These are phyloP conservation scores for Sarocladium strictum DNA, from an alignment of 2,329 filamentous ascomycete species.

Conservation along the genomic window DNA sequence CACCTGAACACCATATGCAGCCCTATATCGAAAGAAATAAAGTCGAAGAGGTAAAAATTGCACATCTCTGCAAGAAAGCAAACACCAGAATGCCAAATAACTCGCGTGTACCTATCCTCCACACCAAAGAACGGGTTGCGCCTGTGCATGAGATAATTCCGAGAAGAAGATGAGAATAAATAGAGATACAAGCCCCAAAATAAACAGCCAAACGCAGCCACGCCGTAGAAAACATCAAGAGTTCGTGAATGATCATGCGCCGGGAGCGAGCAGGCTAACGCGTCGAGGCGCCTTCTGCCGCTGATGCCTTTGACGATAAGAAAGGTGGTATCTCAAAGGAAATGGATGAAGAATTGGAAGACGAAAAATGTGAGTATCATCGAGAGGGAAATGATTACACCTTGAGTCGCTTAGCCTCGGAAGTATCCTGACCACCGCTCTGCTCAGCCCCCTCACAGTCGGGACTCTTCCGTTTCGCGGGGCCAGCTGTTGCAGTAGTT, in stretches of 20 bases:
- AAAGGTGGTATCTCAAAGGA: constrained; percentile 9
- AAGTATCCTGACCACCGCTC: constrained; percentile 34
- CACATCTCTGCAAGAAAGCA: too few species aligned
- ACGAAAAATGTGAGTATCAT: not conserved
- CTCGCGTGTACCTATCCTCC: too few species aligned
- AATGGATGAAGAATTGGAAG: not conserved
- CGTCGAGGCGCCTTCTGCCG: not conserved
- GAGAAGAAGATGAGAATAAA: not conserved
- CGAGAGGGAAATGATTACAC: constrained; percentile 20
- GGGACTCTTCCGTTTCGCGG: constrained; percentile 52
- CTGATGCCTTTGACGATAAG: constrained; percentile 9
- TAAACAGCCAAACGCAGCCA: not conserved
- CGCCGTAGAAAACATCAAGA: not conserved
- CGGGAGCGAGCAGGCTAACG: not conserved
- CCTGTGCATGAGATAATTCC: not conserved
- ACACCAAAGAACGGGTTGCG: not conserved
- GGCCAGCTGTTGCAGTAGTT: constrained; percentile 13
- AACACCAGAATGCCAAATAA: too few species aligned
- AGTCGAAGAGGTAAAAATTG: too few species aligned
- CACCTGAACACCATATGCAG: too few species aligned
- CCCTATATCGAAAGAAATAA: too few species aligned
- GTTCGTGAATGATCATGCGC: not conserved
- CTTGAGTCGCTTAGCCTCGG: constrained; percentile 46
- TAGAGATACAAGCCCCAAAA: not conserved
- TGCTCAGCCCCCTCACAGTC: constrained; percentile 38